Evolutionary conservation across 495 filamentous ascomycete genomes (phyloP), one percentile per base, ranked within the genome.

Genomic region (Lasiosphaeria ovina): DNA sequence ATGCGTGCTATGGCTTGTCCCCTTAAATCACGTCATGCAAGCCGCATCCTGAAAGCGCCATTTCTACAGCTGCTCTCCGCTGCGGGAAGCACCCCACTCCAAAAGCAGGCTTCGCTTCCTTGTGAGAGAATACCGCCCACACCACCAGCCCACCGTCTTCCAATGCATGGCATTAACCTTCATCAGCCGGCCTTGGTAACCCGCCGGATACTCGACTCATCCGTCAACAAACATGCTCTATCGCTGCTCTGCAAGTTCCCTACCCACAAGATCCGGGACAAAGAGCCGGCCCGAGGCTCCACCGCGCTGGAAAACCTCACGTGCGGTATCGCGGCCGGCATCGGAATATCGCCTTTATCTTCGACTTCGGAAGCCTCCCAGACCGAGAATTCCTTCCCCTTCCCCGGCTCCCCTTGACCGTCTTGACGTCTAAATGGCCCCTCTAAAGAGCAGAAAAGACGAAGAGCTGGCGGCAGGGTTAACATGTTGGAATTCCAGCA

Each of bases 361-460:
- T 7, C 17, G 7, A n/a, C 55, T 35, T 6, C 14, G 17, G 4
- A 31, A 54, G 51, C 17, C 32, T 35, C 11, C 32, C 6, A 36
- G 17, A 16, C 8, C 12, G 32, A 14, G 6, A 31, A 36, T 4
- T 3, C 5, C 51, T 38, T 8, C 17, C 14, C 40, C 17, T 38
- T 6, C 31, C 12, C 31, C 33, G 42, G 42, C 40, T 24, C 24
- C 24, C 24, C 24, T 24, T 24, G 24, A 24, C 24, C 2, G 0
- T 34, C 24, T 16, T 4, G 11, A 49, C 16, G 49, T 57, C 55
- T 48, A 48, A 32, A 12, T 16, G 42, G 31, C 52, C 45, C 47
- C 48, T 71, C 66, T 80, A 98, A 81, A 98, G 84, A 76, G 94
- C 94, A 61, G 94, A 98, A 79, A 98, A 98, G 70, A 98, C 95